Evolutionary conservation across 257 asterid genomes (phyloP).

Genomic region (Fraxinus excelsior): DNA sequence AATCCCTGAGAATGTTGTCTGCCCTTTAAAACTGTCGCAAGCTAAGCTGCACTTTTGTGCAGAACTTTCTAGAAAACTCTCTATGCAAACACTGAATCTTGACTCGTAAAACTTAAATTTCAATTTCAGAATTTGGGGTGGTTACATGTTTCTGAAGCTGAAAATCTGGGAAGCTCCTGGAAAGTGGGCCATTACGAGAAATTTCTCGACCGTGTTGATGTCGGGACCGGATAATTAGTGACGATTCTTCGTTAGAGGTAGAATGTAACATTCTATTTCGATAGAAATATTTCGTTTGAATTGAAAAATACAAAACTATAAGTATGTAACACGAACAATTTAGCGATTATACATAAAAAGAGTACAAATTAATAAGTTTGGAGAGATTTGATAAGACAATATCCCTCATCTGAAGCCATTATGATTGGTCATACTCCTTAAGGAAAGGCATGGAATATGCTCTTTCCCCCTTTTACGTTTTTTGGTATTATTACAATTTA

Average conservation of each 20-base stretch:
- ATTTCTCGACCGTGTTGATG: not conserved
- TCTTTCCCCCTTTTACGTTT: not conserved
- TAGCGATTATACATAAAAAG: too few species aligned
- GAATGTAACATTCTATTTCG: too few species aligned
- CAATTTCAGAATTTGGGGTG: not conserved
- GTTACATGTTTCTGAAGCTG: not conserved
- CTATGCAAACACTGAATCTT: not conserved
- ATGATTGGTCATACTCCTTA: constrained; percentile 28
- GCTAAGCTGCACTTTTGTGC: not conserved
- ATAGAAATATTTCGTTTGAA: too few species aligned
- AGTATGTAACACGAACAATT: too few species aligned
- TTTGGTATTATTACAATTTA: not conserved
- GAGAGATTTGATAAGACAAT: too few species aligned
- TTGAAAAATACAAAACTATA: too few species aligned
- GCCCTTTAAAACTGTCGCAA: not conserved
- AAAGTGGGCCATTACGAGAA: not conserved
- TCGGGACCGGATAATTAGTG: not conserved
- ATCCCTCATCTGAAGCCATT: too few species aligned
- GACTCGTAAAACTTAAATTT: not conserved
- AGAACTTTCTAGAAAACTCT: not conserved
- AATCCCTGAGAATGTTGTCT: constrained; percentile 15
- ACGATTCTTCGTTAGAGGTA: too few species aligned
- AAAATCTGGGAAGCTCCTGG: constrained; percentile 10
- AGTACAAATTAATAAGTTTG: too few species aligned
- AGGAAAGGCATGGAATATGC: constrained; percentile 19